These are phyloP conservation scores for Sphaerulina populicola DNA, from an alignment of 2,329 filamentous ascomycete genomes.

Conservation along the genomic window DNA sequence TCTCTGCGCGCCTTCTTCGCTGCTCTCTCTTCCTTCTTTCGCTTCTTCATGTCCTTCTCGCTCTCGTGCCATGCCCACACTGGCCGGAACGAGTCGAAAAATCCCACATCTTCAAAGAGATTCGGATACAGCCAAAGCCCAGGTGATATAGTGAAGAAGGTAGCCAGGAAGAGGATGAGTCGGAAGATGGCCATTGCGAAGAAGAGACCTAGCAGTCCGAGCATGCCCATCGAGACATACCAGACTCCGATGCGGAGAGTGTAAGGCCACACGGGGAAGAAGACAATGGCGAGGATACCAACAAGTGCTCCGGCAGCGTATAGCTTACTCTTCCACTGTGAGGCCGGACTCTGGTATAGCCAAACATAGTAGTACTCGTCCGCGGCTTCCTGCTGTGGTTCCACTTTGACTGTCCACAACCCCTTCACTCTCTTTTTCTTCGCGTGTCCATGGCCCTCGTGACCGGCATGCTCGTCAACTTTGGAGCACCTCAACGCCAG, in stretches of 20 bases:
- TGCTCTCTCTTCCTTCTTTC: constrained; percentile 32
- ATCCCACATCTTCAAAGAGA: constrained; percentile 95
- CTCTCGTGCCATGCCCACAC: constrained; percentile 89
- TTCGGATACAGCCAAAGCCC: constrained; percentile 99
- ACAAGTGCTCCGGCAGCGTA: constrained; percentile 78
- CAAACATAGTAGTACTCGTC: constrained; percentile 93
- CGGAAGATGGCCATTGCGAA: constrained; percentile 97
- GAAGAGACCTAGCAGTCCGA: constrained; percentile 83
- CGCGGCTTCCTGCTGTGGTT: constrained; percentile 83
- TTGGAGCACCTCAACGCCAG: constrained; percentile 85
- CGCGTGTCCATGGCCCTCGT: constrained; percentile 62
- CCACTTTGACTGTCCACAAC: constrained; percentile 89
- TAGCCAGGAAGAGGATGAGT: constrained; percentile 86
- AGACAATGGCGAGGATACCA: constrained; percentile 76
- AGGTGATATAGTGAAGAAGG: constrained; percentile 73
- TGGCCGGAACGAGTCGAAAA: constrained; percentile 93
- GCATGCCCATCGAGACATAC: constrained; percentile 91
- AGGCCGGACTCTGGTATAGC: constrained; percentile 70
- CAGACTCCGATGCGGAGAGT: constrained; percentile 87
- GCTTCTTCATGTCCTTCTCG: constrained; percentile 32
- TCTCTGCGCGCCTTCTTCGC: constrained; percentile 29
- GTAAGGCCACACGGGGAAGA: constrained; percentile 94
- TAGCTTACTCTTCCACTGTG: constrained; percentile 86
- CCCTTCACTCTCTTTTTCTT: constrained; percentile 90
- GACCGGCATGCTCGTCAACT: constrained; percentile 65